Evolutionary conservation across 371 early-diverging fungal genomes (phyloP).

Genomic region (Haplosporangium sp.): DNA sequence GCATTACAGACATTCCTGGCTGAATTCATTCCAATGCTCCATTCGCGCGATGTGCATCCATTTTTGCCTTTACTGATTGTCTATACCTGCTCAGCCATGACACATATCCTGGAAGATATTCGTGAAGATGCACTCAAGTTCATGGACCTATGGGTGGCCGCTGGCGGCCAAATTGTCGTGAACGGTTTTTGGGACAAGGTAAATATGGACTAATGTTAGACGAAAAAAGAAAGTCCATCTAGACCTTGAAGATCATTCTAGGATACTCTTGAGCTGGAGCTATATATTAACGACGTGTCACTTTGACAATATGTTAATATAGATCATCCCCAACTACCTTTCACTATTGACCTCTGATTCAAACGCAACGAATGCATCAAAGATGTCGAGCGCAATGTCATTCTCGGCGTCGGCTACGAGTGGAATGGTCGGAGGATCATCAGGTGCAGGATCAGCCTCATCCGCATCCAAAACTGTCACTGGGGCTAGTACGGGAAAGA

Average conservation of each 20-base stretch:
- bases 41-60: constrained; percentile 74
- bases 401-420: constrained; percentile 33
- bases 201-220: no score
- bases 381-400: constrained; percentile 41
- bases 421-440: constrained; percentile 16
- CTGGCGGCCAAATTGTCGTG: constrained; percentile 70
- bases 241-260: no score
- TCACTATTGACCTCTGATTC: constrained; percentile 58
- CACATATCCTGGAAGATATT: constrained; percentile 90
- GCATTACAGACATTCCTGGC: constrained; percentile 55
- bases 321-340: constrained; percentile 66
- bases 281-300: no score
- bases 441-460: constrained; percentile 14
- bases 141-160: constrained; percentile 78
- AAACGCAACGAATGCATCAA: constrained; percentile 44
- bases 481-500: constrained; percentile 41
- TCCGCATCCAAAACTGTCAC: constrained; percentile 11
- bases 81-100: constrained; percentile 89
- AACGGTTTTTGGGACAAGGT: constrained; percentile 72
- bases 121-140: constrained; percentile 83
- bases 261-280: no score
- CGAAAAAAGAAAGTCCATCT: neutral
- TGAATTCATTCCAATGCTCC: constrained; percentile 53
- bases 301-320: no score
- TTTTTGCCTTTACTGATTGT: constrained; percentile 83